Percentiles rank a stretch among this genome's conserved stretches.
Conservation (phyloP, 768 basidiomycete species). For the Megacollybia marginata region DNA sequence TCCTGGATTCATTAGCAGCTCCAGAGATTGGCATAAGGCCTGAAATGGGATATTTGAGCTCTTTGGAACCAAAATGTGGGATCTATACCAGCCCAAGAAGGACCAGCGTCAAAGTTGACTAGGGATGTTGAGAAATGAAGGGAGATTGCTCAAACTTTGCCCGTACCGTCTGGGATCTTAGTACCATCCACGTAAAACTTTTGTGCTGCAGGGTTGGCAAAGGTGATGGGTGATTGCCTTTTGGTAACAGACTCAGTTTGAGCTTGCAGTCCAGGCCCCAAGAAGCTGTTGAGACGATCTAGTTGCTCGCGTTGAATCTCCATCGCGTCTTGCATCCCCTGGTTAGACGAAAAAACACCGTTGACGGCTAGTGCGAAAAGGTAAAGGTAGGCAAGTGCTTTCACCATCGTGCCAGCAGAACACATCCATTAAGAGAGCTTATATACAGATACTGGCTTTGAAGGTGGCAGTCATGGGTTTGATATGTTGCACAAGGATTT, state of each 20-base stretch:
- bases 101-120: conserved; percentile 62
- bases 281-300: conserved; percentile 29
- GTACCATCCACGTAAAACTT: conserved; percentile 41
- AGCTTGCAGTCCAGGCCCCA: conserved; percentile 20
- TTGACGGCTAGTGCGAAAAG: neutral
- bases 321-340: conserved; percentile 34
- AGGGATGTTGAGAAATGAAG: conserved; percentile 3
- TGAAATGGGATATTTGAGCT: conserved; percentile 33
- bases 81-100: conserved; percentile 45
- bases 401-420: no score
- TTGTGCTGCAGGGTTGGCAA: conserved; percentile 53
- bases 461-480: no score
- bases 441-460: no score
- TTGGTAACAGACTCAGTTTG: conserved; percentile 20
- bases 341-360: conserved; percentile 16
- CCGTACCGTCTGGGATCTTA: conserved; percentile 33
- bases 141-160: no score
- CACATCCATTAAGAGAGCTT: no score
- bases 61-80: conserved; percentile 27
- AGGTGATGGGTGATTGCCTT: conserved; percentile 42
- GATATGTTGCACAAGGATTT: no score
- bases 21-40: conserved; percentile 61
- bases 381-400: no score
- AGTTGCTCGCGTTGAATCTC: conserved; percentile 40
- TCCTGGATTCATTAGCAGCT: conserved; percentile 49